Evolutionary conservation across 257 asterid genomes (phyloP).

Genomic region (Perilla frutescens): DNA sequence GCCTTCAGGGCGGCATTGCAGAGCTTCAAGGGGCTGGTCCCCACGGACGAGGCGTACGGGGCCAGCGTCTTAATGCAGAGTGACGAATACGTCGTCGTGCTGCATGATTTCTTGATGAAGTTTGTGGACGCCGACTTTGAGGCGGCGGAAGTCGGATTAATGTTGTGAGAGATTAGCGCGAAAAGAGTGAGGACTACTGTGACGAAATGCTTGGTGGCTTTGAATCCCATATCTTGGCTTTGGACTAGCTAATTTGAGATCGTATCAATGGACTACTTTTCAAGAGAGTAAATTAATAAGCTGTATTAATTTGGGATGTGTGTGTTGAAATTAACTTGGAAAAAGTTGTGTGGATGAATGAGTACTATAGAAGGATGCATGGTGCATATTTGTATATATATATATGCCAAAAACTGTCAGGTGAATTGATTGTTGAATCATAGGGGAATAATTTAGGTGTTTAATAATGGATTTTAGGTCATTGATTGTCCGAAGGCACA

Average conservation of each 20-base stretch:
- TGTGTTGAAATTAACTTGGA: too few species aligned
- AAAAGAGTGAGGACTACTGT: constrained; percentile 18
- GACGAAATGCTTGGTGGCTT: not conserved
- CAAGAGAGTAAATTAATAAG: too few species aligned
- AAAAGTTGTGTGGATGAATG: not conserved
- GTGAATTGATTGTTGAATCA: constrained; percentile 19
- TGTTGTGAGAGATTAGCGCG: constrained; percentile 11
- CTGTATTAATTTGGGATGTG: not conserved
- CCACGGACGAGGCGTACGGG: constrained; percentile 61
- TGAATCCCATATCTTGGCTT: constrained; percentile 23
- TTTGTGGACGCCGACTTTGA: constrained; percentile 25
- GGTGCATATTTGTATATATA: too few species aligned
- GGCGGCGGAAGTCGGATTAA: constrained; percentile 26
- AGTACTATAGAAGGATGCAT: too few species aligned
- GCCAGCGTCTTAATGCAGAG: constrained; percentile 57
- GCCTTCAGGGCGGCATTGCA: constrained; percentile 61
- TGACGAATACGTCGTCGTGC: constrained; percentile 52
- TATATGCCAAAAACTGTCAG: constrained; percentile 26
- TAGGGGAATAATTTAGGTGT: constrained; percentile 16
- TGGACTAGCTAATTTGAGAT: not conserved
- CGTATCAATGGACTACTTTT: too few species aligned
- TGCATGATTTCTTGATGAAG: constrained; percentile 57
- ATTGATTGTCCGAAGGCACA: constrained; percentile 37
- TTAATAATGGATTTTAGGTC: not conserved
- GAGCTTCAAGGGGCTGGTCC: constrained; percentile 47